A percentile compares a stretch with the other conserved stretches of the same genome.
phyloP scores from a whole-genome alignment of 2,329 filamentous ascomycete genomes.

The Microsporum audouinii region DNA sequence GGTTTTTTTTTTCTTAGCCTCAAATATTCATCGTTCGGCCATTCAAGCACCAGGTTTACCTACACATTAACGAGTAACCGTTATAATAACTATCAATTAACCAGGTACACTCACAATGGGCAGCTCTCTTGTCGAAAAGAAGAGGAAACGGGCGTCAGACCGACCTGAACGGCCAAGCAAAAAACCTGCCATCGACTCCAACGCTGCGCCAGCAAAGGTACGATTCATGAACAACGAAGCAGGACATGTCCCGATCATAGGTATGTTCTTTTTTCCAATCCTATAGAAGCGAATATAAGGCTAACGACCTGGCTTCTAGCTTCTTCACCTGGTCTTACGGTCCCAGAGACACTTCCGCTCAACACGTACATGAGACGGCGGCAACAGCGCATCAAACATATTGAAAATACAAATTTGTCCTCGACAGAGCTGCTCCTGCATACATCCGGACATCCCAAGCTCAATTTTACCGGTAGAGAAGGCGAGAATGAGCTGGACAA shows the following conservation, averaged over 20 bases:
- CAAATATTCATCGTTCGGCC: neutral
- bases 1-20: neutral
- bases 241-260: constrained; percentile 39
- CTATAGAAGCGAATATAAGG: neutral
- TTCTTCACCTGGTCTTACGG: constrained; percentile 18
- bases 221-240: constrained; percentile 38
- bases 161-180: constrained; percentile 38
- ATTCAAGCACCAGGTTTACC: neutral
- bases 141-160: constrained; percentile 41
- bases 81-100: neutral
- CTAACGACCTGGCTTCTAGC: constrained; percentile 14
- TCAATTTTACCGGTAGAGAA: constrained; percentile 48
- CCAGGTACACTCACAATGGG: constrained; percentile 20
- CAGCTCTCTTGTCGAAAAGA: constrained; percentile 32
- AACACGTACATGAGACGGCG: constrained; percentile 41
- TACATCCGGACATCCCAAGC: constrained; percentile 47
- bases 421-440: constrained; percentile 47
- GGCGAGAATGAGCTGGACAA: constrained; percentile 41
- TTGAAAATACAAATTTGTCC: constrained; percentile 27
- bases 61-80: neutral
- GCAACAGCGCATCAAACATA: constrained; percentile 21
- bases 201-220: constrained; percentile 31
- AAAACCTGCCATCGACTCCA: constrained; percentile 33
- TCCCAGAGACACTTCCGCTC: constrained; percentile 25
- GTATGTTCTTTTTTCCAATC: constrained; percentile 25